Base-by-base conservation (phyloP, 768 basidiomycete species). In the Kwoniella sp. region DNA sequence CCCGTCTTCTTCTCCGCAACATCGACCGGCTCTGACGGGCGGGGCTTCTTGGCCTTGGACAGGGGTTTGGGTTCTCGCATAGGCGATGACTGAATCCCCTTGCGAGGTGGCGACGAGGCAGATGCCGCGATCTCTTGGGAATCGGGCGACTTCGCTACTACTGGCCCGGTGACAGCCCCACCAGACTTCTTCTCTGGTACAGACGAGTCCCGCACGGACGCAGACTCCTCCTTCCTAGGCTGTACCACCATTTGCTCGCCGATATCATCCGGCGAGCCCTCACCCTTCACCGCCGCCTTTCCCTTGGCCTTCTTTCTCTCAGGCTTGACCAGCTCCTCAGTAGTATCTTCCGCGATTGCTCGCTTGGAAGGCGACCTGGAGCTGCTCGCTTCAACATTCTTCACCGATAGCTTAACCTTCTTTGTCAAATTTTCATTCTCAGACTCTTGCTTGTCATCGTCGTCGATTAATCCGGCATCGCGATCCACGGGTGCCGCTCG, bases 301-400 rank as follows among this genome's bases (percentile, higher is more conserved):
- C 41, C 17, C 25, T 43, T 43, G 3, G 27, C 26, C 37, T 49
- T 49, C 37, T 49, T 49, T n/a, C n/a, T n/a, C 26, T 46, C 37
- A 7, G 47, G 47, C 46, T 38, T 32, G 3, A 48, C 46, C 5
- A 36, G 22, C 23, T 22, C 31, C 37, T 26, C 33, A 9, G 36
- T 42, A 3, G 33, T 40, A 12, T 52, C 41, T 15, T 23, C 42
- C 34, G 15, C 33, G 14, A 27, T 10, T 2, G 41, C 26, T 26
- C 39, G 38, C 29, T 41, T 37, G 19, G 23, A 22, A 5, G 19
- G 4, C 23, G 12, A 38, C 37, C 23, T 38, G 9, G 19, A 38
- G 34, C n/a, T n/a, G 19, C 7, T 23, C 4, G 19, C 41, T 43
- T n/a, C 28, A 4, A 4, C 17, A 10, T 15, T 26, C 7, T 27